Percentiles rank a stretch among this genome's conserved stretches.
Evolutionary conservation across 352 stramenopile genomes (phyloP).

Genomic region (Phytophthora citricola): DNA sequence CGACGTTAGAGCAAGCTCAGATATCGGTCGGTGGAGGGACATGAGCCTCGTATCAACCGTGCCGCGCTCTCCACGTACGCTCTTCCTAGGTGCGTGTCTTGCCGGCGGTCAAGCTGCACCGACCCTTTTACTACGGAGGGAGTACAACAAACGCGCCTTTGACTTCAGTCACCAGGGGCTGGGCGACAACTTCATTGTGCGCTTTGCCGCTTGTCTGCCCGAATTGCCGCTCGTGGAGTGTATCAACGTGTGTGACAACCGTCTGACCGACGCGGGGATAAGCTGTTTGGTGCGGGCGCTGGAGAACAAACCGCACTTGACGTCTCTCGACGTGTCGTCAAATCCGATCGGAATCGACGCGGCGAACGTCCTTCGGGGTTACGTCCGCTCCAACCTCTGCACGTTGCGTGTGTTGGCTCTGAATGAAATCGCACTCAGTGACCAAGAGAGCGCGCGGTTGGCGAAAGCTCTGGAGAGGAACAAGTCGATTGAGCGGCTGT

Average conservation of each 20-base stretch:
- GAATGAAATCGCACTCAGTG: slow-evolving; percentile 65
- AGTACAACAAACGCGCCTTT: slow-evolving; percentile 46
- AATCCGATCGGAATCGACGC: slow-evolving; percentile 62
- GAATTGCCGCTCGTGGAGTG: slow-evolving; percentile 69
- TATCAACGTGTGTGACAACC: slow-evolving; percentile 73
- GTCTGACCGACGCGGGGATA: slow-evolving; percentile 57
- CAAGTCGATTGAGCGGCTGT: slow-evolving; percentile 69
- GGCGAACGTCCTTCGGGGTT: slow-evolving; percentile 54
- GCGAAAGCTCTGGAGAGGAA: slow-evolving; percentile 80
- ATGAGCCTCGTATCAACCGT: slow-evolving; percentile 27
- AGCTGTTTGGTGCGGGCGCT: slow-evolving; percentile 60
- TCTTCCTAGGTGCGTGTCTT: slow-evolving; percentile 61
- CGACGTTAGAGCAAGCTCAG: slow-evolving; percentile 27
- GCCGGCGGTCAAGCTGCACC: slow-evolving; percentile 50
- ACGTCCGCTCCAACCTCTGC: slow-evolving; percentile 70
- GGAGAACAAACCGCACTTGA: slow-evolving; percentile 74
- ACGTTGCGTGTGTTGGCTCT: slow-evolving; percentile 61
- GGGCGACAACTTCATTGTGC: slow-evolving; percentile 63
- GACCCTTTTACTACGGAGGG: slow-evolving; percentile 55
- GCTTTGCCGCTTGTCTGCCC: slow-evolving; percentile 64
- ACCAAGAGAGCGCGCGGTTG: slow-evolving; percentile 72
- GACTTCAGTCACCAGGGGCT: slow-evolving; percentile 75
- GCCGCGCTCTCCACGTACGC: slow-evolving; percentile 51
- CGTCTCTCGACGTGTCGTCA: slow-evolving; percentile 63
- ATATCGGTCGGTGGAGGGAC: slow-evolving; percentile 14